Conservation (phyloP, 257 asterid species). For the Fraxinus excelsior region DNA sequence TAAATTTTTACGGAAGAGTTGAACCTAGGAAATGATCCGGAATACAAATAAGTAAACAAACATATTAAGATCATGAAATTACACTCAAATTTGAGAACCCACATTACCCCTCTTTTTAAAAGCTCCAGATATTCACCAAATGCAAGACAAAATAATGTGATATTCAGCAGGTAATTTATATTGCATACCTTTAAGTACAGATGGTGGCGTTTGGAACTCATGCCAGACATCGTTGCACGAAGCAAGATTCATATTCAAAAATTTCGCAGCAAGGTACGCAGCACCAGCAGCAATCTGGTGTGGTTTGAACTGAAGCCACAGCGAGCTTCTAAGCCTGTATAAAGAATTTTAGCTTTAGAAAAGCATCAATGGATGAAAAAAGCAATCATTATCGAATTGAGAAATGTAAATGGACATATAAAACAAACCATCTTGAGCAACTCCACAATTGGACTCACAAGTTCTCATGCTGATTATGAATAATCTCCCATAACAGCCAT, state of each 20-base stretch:
- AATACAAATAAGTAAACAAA: too few species aligned
- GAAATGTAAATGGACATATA: slow-evolving; percentile 24
- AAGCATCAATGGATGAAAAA: slow-evolving; percentile 2
- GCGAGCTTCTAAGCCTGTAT: slow-evolving; percentile 89
- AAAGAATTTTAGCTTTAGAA: slow-evolving; percentile 20
- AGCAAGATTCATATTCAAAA: slow-evolving; percentile 73
- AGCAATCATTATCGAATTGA: background rate
- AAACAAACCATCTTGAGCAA: slow-evolving; percentile 45
- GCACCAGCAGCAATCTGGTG: slow-evolving; percentile 99
- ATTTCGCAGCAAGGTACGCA: slow-evolving; percentile 96
- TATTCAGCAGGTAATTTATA: slow-evolving; percentile 5
- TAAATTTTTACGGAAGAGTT: too few species aligned
- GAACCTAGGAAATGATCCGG: background rate
- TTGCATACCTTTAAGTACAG: slow-evolving; percentile 72
- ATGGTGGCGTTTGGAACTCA: slow-evolving; percentile 79
- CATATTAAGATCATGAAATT: background rate
- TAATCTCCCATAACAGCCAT: slow-evolving; percentile 34
- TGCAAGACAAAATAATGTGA: background rate
- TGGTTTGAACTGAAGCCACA: slow-evolving; percentile 99
- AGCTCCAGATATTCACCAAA: slow-evolving; percentile 1
- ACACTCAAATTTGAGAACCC: too few species aligned
- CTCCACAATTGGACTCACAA: slow-evolving; percentile 32
- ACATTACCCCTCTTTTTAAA: background rate
- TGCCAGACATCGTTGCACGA: slow-evolving; percentile 74
- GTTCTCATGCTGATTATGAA: slow-evolving; percentile 27